Evolutionary conservation across 2,329 filamentous ascomycete genomes (phyloP), one percentile per base, ranked within the genome.

Genomic region (Hymenoscyphus linearis): DNA sequence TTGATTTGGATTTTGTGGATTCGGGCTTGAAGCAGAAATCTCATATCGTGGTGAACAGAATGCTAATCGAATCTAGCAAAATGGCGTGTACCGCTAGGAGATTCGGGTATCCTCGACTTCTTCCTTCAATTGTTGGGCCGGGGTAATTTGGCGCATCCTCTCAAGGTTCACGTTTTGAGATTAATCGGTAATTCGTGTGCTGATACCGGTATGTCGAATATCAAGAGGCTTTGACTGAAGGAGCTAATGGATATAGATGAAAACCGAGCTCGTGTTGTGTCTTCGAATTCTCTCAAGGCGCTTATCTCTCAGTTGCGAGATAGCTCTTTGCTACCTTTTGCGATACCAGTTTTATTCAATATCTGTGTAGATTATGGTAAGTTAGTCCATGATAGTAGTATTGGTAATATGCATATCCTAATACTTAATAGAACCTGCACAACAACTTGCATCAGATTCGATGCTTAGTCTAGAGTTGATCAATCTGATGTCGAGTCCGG

Each of bases 111-210:
- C 35, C 71, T 87, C 9, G 76, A 79, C 22, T 83, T 85, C 72
- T 84, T 85, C 66, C 75, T 85, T 16, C 71, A 74, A 12, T 67
- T 83, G 13, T 69, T 85, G 9, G 72, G 73, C 4, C 69, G 71
- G 0, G 71, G 76, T 3, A 73, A 70, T 1, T 64, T 80, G 37
- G 72, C 73, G 10, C 74, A 76, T 35, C 68, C 75, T 1, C 74
- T 86, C n/a, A 77, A 78, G 52, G 75, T 82, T 7, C 84, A 87
- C 60, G 73, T 79, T 7, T 74, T 87, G 16, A 81, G 85, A 26
- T 71, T 86, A 22, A 76, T 85, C 16, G 85, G 85, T 14, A 88
- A 88, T 69, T 82, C 82, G 10, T 86, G 83, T 64, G 85, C 85
- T 22, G 85, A 87, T 65, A 82, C 81, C 65, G 79, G 81, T 81